phyloP scores from a whole-genome alignment of 495 filamentous ascomycete species.

The Elaphomyces granulatus region DNA sequence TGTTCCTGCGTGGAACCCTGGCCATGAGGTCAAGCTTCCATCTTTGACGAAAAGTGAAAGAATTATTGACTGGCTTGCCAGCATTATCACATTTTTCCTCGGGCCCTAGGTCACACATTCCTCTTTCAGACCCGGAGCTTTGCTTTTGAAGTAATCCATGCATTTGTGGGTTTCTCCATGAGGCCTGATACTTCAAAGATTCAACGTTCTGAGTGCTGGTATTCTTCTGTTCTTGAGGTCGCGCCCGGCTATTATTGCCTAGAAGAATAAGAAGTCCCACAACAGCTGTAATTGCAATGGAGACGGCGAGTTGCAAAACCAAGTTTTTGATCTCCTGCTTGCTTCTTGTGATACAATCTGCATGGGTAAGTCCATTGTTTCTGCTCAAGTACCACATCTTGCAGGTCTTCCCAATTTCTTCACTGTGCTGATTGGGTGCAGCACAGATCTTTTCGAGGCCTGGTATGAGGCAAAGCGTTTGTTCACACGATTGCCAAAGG shows the following conservation, averaged over 20 bases:
- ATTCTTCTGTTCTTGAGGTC: too few relatives aligned
- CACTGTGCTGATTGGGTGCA: too few relatives aligned
- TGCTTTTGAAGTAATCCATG: too few relatives aligned
- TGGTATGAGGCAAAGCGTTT: too few relatives aligned
- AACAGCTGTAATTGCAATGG: slow-evolving; percentile 1
- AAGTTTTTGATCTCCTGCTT: slow-evolving; percentile 3
- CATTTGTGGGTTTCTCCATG: too few relatives aligned
- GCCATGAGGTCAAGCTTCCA: slow-evolving; percentile 2
- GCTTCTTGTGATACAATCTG: slow-evolving; percentile 4
- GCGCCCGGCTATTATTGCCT: too few relatives aligned
- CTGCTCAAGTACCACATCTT: slow-evolving; percentile 4
- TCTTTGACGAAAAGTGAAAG: slow-evolving; percentile 1
- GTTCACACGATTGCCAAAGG: too few relatives aligned
- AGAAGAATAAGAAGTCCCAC: slow-evolving; percentile 1
- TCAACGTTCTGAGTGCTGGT: too few relatives aligned
- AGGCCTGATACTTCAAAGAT: too few relatives aligned
- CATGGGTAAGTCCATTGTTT: slow-evolving; percentile 2
- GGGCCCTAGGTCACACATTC: slow-evolving; percentile 1
- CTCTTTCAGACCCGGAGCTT: too few relatives aligned
- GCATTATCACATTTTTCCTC: slow-evolving; percentile 1
- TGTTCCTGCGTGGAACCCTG: slow-evolving; percentile 1
- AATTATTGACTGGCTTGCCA: too few relatives aligned
- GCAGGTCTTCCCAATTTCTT: too few relatives aligned
- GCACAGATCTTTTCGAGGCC: slow-evolving; percentile 1
- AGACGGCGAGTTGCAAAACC: slow-evolving; percentile 2